phyloP scores from a whole-genome alignment of 2,329 filamentous ascomycete genomes.

The Xylaria hypoxylon region DNA sequence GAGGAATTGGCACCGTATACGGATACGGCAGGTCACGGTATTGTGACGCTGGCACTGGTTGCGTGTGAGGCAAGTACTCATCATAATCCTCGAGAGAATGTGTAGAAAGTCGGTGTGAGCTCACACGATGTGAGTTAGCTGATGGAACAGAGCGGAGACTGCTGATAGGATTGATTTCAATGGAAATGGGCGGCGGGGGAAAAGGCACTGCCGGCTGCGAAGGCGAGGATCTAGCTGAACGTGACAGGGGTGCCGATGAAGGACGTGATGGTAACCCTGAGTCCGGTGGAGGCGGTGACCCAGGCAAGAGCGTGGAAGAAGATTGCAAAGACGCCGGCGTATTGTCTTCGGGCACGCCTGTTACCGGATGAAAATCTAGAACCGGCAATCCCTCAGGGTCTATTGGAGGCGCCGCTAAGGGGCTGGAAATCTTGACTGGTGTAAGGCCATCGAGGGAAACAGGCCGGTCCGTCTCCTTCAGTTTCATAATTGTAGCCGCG shows the following conservation, averaged over 20 bases:
- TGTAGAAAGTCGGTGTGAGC: conserved; percentile 31
- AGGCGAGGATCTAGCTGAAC: conserved; percentile 48
- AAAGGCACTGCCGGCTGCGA: conserved; percentile 46
- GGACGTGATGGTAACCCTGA: conserved; percentile 38
- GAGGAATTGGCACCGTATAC: conserved; percentile 40
- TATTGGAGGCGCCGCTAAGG: conserved; percentile 41
- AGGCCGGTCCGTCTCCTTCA: conserved; percentile 46
- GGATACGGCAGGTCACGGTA: conserved; percentile 42
- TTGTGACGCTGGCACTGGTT: conserved; percentile 14
- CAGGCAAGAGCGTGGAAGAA: conserved; percentile 22
- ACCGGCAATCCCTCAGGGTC: conserved; percentile 33
- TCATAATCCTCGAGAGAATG: conserved; percentile 40
- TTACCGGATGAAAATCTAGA: conserved; percentile 17
- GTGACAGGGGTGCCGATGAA: conserved; percentile 38
- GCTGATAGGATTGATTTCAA: conserved; percentile 48
- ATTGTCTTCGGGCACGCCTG: conserved; percentile 18
- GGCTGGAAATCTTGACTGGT: conserved; percentile 48
- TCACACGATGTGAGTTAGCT: conserved; percentile 20
- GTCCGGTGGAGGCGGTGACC: conserved; percentile 31
- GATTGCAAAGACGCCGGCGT: conserved; percentile 20
- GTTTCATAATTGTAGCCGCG: conserved; percentile 50
- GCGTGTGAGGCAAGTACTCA: conserved; percentile 28
- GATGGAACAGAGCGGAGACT: conserved; percentile 43
- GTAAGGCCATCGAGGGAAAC: conserved; percentile 47
- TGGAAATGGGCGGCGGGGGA: conserved; percentile 48